phyloP scores from a whole-genome alignment of 2,329 filamentous ascomycete species.

The Gnomoniopsis smithogilvyi region DNA sequence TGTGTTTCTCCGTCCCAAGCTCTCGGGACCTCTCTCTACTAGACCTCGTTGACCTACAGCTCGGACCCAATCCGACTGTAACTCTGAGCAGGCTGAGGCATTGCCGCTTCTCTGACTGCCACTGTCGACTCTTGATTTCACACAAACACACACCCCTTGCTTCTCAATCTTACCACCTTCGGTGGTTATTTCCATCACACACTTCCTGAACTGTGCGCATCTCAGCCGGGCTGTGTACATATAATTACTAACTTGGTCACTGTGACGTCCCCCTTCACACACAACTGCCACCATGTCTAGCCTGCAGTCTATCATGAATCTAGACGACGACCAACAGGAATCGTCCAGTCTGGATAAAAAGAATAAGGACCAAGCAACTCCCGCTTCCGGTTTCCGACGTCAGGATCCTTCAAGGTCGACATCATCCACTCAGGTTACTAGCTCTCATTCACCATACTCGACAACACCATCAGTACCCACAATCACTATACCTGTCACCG shows the following conservation, averaged over 20 bases:
- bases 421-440: conserved; percentile 36
- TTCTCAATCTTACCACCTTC: conserved; percentile 23
- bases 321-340: conserved; percentile 45
- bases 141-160: conserved; percentile 21
- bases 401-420: conserved; percentile 33
- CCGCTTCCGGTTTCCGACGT: conserved; percentile 30
- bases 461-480: conserved; percentile 23
- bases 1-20: conserved; percentile 34
- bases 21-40: conserved; percentile 30
- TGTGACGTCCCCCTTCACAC: conserved; percentile 38
- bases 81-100: conserved; percentile 36
- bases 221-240: conserved; percentile 42
- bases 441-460: conserved; percentile 29
- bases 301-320: conserved; percentile 56
- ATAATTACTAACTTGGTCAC: conserved; percentile 40
- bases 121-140: conserved; percentile 15
- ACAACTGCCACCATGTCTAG: conserved; percentile 46
- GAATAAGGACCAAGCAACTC: conserved; percentile 38
- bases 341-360: conserved; percentile 41
- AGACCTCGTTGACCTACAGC: conserved; percentile 25
- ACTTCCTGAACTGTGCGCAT: conserved; percentile 29
- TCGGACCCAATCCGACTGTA: conserved; percentile 25
- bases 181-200: conserved; percentile 30
- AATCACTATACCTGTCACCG: conserved; percentile 27
- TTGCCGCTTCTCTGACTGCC: conserved; percentile 18